Percentiles rank a stretch among this genome's conserved stretches.
phyloP scores from a whole-genome alignment of 257 asterid species.

The Datura wrightii region DNA sequence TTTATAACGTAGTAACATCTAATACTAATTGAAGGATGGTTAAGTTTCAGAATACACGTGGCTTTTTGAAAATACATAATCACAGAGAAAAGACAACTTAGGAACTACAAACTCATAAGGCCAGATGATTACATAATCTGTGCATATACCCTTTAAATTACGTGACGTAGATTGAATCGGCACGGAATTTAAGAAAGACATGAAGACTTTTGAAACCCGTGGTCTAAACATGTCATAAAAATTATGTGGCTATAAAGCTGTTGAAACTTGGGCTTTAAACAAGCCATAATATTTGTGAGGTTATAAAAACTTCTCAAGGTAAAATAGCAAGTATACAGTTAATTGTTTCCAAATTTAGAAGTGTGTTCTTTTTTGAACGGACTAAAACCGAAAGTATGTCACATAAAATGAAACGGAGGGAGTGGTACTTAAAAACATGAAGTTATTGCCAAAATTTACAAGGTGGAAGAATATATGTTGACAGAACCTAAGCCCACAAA shows the following conservation, averaged over 20 bases:
- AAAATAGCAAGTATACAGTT: not conserved
- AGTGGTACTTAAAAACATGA: not conserved
- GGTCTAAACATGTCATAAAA: not conserved
- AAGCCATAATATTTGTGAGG: slow-evolving; percentile 6
- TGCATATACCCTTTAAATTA: not conserved
- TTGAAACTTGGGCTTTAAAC: slow-evolving; percentile 6
- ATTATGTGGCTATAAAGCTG: not conserved
- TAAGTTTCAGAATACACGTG: not conserved
- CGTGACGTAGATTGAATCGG: not conserved
- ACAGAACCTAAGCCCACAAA: slow-evolving; percentile 23
- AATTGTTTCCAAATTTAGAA: not conserved
- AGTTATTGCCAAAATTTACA: not conserved
- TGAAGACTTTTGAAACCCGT: not conserved
- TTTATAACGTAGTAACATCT: not conserved
- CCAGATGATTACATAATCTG: not conserved
- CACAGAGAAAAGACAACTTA: not conserved
- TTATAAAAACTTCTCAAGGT: not conserved
- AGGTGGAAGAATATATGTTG: not conserved
- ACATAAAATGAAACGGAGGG: not conserved
- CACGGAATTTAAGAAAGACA: not conserved
- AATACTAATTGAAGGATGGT: slow-evolving; percentile 2
- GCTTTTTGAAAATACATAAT: not conserved
- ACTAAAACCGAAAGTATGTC: not conserved
- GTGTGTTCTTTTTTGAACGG: not conserved
- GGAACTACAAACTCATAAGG: not conserved